A percentile compares a stretch with the other conserved stretches of the same genome.
These are phyloP conservation scores for Cucumis cinereus DNA, from an alignment of 306 rosid species.

Conservation along the genomic window DNA sequence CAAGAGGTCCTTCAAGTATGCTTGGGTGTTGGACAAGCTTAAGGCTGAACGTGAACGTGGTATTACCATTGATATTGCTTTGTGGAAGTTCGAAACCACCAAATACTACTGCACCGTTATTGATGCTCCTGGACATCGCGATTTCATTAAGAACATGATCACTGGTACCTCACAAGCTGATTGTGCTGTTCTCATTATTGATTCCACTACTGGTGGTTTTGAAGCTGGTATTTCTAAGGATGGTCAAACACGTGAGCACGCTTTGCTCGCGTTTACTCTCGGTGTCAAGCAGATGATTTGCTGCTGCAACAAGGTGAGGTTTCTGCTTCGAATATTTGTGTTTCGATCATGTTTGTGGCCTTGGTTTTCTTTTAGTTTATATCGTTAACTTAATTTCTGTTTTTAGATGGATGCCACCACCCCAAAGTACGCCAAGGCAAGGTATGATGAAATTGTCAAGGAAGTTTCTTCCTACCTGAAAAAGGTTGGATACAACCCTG, in stretches of 20 bases:
- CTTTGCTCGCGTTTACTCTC: conserved; percentile 33
- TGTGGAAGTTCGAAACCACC: conserved; percentile 32
- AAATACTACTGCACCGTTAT: conserved; percentile 28
- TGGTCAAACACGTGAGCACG: conserved; percentile 33
- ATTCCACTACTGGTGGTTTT: conserved; percentile 29
- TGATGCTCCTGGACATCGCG: conserved; percentile 34
- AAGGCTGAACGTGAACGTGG: conserved; percentile 35
- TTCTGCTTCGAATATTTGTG: background rate
- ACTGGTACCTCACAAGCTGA: conserved; percentile 34
- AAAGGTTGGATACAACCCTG: conserved; percentile 25
- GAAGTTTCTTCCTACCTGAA: conserved; percentile 21
- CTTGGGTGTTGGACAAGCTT: conserved; percentile 32
- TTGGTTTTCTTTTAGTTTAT: background rate
- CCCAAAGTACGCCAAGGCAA: conserved; percentile 23
- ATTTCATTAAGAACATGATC: conserved; percentile 29
- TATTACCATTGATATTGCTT: conserved; percentile 30
- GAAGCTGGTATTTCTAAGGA: conserved; percentile 36
- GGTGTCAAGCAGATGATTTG: conserved; percentile 35
- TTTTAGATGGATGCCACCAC: conserved; percentile 29
- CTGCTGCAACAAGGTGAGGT: conserved; percentile 21
- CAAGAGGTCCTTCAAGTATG: conserved; percentile 33
- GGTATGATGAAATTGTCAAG: conserved; percentile 24
- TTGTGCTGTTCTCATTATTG: conserved; percentile 24
- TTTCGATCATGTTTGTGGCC: background rate
- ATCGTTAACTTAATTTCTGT: background rate